Evolutionary conservation across 2,329 filamentous ascomycete species (phyloP).

Genomic region (Monilinia fructigena): DNA sequence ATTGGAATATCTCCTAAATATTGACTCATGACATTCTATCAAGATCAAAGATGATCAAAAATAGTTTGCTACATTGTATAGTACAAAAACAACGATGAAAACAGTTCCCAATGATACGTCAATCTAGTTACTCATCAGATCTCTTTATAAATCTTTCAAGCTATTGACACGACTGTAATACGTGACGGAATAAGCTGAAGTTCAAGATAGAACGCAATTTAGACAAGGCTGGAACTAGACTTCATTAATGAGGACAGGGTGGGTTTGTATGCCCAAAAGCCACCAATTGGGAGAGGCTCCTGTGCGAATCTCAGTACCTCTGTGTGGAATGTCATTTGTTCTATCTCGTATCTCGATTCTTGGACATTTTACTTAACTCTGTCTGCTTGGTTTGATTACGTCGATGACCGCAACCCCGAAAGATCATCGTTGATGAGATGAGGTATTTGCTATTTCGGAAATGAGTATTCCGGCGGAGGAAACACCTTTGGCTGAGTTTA

Average conservation of each 20-base stretch:
- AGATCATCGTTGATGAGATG: conserved; percentile 18
- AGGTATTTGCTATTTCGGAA: conserved; percentile 13
- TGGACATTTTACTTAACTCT: not conserved
- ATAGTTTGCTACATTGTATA: not conserved
- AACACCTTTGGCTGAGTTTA: not conserved
- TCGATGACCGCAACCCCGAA: not conserved
- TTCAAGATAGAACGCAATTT: conserved; percentile 10
- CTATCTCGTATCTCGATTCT: conserved; percentile 7
- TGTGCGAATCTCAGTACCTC: not conserved
- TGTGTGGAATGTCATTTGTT: conserved; percentile 12
- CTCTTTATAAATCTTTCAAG: not conserved
- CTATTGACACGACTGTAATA: conserved; percentile 7
- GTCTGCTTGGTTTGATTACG: not conserved
- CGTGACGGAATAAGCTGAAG: not conserved
- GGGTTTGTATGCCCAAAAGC: not conserved
- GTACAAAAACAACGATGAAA: conserved; percentile 8
- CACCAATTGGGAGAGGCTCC: not conserved
- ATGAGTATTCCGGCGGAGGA: not conserved
- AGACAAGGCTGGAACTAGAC: not conserved
- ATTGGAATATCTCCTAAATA: conserved; percentile 2
- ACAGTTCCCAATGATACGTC: conserved; percentile 7
- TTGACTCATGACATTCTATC: not conserved
- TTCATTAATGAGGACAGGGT: not conserved
- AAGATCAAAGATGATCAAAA: conserved; percentile 1
- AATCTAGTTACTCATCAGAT: not conserved